Conservation (phyloP, 2,329 filamentous ascomycete species). For the Paraphaeosphaeria minitans region DNA sequence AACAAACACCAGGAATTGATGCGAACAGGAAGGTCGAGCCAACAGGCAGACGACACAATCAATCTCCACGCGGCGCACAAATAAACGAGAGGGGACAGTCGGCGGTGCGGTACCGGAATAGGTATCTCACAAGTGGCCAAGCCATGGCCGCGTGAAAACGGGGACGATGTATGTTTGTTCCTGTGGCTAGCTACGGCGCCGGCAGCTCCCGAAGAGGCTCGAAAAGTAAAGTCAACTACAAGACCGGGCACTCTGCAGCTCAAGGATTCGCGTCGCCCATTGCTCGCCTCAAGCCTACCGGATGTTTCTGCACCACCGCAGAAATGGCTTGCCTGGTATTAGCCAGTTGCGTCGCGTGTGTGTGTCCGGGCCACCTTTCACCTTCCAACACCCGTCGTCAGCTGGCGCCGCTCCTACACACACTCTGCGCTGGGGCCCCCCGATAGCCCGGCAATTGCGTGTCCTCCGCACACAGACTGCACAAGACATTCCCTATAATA, state of each 20-base stretch:
- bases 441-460: slow-evolving; percentile 29
- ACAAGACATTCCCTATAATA: slow-evolving; percentile 12
- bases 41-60: neutral
- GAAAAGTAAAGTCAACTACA: slow-evolving; percentile 20
- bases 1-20: neutral
- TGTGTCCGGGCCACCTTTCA: slow-evolving; percentile 34
- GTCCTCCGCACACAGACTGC: slow-evolving; percentile 35
- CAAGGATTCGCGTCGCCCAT: slow-evolving; percentile 26
- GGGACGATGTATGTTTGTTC: slow-evolving; percentile 23
- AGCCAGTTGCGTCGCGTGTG: slow-evolving; percentile 39
- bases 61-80: neutral
- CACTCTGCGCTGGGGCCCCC: slow-evolving; percentile 18
- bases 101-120: neutral
- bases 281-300: slow-evolving; percentile 13
- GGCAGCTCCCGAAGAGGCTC: slow-evolving; percentile 33
- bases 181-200: slow-evolving; percentile 25
- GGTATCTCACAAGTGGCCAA: slow-evolving; percentile 12
- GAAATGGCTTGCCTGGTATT: slow-evolving; percentile 42
- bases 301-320: slow-evolving; percentile 40
- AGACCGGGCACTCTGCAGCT: slow-evolving; percentile 21
- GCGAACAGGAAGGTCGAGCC: neutral
- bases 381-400: slow-evolving; percentile 26
- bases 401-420: slow-evolving; percentile 25
- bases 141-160: slow-evolving; percentile 1
- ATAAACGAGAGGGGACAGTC: neutral